Base-by-base conservation (phyloP, 805 yeast genomes). In the Teunomyces pallodes region DNA sequence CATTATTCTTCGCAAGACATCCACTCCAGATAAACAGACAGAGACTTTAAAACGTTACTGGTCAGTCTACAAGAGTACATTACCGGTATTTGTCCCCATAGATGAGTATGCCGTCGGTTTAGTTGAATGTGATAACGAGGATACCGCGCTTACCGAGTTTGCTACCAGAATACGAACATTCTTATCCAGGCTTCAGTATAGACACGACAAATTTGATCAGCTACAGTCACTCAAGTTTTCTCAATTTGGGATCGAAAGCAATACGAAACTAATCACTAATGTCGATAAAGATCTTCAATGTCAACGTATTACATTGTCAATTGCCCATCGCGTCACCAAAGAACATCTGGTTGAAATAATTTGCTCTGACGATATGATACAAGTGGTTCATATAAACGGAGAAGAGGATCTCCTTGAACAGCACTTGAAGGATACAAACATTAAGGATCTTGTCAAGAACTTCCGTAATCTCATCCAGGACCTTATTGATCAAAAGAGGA, bases 1-100 rank as follows among this genome's bases (percentile, higher is more conserved):
- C 56, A 67, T 75, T 12, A 79, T 80, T 2, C 60, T 80, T n/a
- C 46, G 48, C 31, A 50, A 51, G 24, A 33, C 45, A 8, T 9
- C 35, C 16, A 13, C 41, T 10, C 14, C 26, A n/a, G 31, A 29
- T 13, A 12, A 28, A 29, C 36, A 57, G 55, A 40, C 46, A 26
- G 6, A 42, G 36, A 7, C 45, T 44, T 16, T 9, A 32, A 39
- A 14, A 2, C 40, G 33, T 12, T 48, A 47, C 42, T 72, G 76
- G 76, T 46, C 50, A 28, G 55, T 71, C 3, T 64, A 63, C 49
- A 60, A 68, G 16, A 71, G 71, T 51, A 72, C 77, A 3, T 51
- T 72, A 9, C 75, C 76, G 1, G 59, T 58, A 2, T 66, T 59
- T 46, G 51, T 70, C 7, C 69, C 67, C 8, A 43, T 69, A 9